These are phyloP conservation scores for Austroboletus niveus DNA, from an alignment of 1,284 basidiomycete species.

Conservation along the genomic window DNA sequence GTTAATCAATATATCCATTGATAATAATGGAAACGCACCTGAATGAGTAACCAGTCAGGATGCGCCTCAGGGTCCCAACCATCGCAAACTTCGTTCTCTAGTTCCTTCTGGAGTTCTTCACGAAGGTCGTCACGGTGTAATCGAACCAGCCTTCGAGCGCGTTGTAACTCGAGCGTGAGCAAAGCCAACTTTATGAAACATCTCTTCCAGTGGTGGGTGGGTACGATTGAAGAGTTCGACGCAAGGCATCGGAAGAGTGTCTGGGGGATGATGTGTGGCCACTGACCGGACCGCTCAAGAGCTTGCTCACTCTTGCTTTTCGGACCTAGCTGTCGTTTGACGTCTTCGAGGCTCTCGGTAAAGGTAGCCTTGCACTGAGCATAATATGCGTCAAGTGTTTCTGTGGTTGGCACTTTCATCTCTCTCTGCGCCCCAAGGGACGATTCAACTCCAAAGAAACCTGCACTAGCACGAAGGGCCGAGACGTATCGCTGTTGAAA, in stretches of 20 bases:
- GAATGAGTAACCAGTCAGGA: slow-evolving; percentile 47
- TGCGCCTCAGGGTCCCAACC: slow-evolving; percentile 14
- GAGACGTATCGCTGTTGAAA: neutral
- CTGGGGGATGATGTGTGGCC: slow-evolving; percentile 30
- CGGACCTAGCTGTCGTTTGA: slow-evolving; percentile 2
- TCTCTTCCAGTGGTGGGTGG: slow-evolving; percentile 28
- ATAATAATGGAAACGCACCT: slow-evolving; percentile 29
- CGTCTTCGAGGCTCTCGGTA: neutral
- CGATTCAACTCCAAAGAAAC: neutral
- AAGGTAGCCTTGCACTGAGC: slow-evolving; percentile 3
- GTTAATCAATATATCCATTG: neutral
- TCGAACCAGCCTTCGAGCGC: slow-evolving; percentile 19
- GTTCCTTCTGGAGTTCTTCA: slow-evolving; percentile 35
- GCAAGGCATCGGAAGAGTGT: slow-evolving; percentile 27
- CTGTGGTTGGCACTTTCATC: neutral
- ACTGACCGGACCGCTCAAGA: slow-evolving; percentile 23
- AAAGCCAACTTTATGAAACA: slow-evolving; percentile 28
- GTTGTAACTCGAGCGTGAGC: slow-evolving; percentile 33
- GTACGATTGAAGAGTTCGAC: slow-evolving; percentile 6
- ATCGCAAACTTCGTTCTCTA: slow-evolving; percentile 23
- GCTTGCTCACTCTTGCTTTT: slow-evolving; percentile 11
- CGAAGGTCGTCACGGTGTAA: slow-evolving; percentile 2
- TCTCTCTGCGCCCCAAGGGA: neutral
- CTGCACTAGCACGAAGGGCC: neutral
- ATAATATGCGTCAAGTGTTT: slow-evolving; percentile 13